Evolutionary conservation across 2,329 filamentous ascomycete genomes (phyloP).

Genomic region (Diaporthe australafricana): DNA sequence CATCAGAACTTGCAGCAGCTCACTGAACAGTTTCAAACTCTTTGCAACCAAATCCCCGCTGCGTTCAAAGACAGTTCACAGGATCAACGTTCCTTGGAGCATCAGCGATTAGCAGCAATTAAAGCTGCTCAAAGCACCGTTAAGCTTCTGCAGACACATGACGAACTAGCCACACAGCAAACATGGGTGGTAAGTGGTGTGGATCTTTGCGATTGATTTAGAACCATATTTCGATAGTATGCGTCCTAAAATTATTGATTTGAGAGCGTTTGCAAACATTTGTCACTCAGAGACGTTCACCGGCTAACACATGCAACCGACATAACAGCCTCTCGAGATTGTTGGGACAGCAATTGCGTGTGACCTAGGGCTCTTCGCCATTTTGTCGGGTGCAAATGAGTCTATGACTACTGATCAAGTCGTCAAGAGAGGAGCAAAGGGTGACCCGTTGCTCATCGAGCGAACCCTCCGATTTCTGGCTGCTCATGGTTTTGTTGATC

Average conservation of each 20-base stretch:
- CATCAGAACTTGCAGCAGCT: not conserved
- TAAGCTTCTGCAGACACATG: not conserved
- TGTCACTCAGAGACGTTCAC: not conserved
- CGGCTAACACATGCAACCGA: not conserved
- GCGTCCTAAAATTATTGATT: not conserved
- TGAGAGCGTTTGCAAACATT: not conserved
- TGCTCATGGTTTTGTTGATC: not conserved
- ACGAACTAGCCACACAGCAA: constrained; percentile 11
- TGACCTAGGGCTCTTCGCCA: not conserved
- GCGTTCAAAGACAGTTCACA: not conserved
- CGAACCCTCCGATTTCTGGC: constrained; percentile 1
- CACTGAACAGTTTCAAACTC: not conserved
- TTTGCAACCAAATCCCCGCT: not conserved
- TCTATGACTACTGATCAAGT: constrained; percentile 1
- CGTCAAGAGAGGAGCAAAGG: not conserved
- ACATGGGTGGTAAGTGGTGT: not conserved
- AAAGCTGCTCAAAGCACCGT: not conserved
- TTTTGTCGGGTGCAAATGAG: not conserved
- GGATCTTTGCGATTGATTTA: no score
- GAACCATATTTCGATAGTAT: rapidly evolving
- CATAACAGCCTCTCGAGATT: not conserved
- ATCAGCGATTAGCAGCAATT: not conserved
- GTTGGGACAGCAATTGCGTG: constrained; percentile 11
- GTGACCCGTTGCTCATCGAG: not conserved
- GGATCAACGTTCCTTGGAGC: constrained; percentile 3